Base-by-base conservation (phyloP, 495 filamentous ascomycete species). In the Penicillium samsonianum region DNA sequence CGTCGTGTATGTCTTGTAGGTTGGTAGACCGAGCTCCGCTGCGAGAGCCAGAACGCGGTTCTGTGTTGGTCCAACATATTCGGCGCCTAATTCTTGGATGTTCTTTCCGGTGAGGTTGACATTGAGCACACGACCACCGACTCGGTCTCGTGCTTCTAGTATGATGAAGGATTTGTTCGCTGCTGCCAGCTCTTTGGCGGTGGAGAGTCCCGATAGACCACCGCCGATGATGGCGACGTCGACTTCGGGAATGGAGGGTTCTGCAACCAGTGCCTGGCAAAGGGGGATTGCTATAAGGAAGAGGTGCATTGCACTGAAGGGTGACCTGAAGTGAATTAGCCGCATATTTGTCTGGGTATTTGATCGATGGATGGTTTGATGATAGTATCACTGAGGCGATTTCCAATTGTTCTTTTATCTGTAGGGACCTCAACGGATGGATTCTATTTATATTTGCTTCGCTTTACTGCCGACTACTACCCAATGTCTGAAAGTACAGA, bases 211-310 rank as follows among this genome's bases (percentile, higher is more conserved):
- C 8, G 59, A 44, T 11, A 65, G 40, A n/a, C 65, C 65, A 17
- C 54, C 65, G 11, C 64, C 64, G 40, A 67, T 50, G 40, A 67
- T 54, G 23, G 57, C 59, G 37, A 62, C 59, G 26, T 65, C 63
- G 6, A 62, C 45, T 30, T 42, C 6, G 8, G 26, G 11, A 5
- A 26, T 45, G n/a, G 8, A 11, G n/a, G 26, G n/a, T 3, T 19
- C 25, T 28, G 44, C 9, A 4, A 19, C n/a, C 9, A 19, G 44
- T 30, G 26, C 44, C 19, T 47, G 26, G 44, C 26, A 30, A 12
- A 30, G 25, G 9, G 26, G n/a, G 2, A 30, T 7, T 19, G 25
- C 16, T 14, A 19, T n/a, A 2, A 30, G n/a, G 10, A 51, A 26
- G 7, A 28, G n/a, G 5, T n/a, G 26, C 14, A 30, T 17, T 17